Percentiles rank a stretch among this genome's conserved stretches.
phyloP scores from a whole-genome alignment of 495 filamentous ascomycete genomes.

The Sordaria brevicollis region DNA sequence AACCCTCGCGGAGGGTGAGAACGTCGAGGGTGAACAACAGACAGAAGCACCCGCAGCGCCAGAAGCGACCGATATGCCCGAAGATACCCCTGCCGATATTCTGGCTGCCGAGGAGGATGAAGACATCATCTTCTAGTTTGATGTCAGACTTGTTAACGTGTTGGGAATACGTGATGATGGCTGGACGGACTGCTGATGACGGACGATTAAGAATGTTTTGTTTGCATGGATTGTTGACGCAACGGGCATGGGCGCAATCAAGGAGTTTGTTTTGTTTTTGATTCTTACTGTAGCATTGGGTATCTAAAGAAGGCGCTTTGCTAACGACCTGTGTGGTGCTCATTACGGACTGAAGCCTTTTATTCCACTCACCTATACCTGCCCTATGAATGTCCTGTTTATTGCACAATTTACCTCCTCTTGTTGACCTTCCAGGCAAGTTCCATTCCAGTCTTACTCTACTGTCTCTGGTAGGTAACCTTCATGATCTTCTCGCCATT shows the following conservation, averaged over 20 bases:
- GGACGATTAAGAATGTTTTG: not conserved
- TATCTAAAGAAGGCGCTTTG: slow-evolving; percentile 3
- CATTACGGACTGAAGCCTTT: not conserved
- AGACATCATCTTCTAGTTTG: slow-evolving; percentile 82
- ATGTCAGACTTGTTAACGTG: not conserved
- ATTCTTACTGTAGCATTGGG: slow-evolving; percentile 8
- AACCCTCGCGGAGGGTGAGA: not conserved
- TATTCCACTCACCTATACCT: not conserved
- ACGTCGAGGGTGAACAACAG: not conserved
- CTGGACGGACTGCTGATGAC: not conserved
- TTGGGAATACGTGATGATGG: not conserved
- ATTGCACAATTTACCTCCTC: not conserved
- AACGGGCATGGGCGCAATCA: slow-evolving; percentile 12
- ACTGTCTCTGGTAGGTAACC: slow-evolving; percentile 90
- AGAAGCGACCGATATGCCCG: not conserved
- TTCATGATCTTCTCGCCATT: slow-evolving; percentile 55
- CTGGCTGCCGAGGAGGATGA: slow-evolving; percentile 80
- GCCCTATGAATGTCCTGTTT: not conserved
- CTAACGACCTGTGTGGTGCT: not conserved
- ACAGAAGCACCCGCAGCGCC: not conserved
- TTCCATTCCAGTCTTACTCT: slow-evolving; percentile 3
- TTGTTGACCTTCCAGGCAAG: not conserved
- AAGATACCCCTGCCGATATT: slow-evolving; percentile 45
- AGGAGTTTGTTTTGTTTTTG: slow-evolving; percentile 10
- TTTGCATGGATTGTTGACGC: not conserved